Evolutionary conservation across 768 basidiomycete genomes (phyloP).

Genomic region (Trametes gibbosa): DNA sequence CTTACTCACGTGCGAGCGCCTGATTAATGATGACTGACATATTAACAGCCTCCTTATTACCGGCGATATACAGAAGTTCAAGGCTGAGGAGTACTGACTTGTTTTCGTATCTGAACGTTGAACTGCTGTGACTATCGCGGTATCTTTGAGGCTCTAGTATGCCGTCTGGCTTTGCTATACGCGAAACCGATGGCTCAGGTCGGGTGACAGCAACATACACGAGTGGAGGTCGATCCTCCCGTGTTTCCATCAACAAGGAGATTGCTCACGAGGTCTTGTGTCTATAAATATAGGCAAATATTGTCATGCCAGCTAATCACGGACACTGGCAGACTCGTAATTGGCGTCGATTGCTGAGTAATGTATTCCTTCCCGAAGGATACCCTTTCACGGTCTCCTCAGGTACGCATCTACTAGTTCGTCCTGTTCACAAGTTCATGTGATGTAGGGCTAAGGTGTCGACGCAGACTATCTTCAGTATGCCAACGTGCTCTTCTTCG

Average conservation of each 20-base stretch:
- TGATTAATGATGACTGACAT: too few relatives aligned
- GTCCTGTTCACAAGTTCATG: background rate
- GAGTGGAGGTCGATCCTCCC: background rate
- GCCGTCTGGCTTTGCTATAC: background rate
- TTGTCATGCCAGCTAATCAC: background rate
- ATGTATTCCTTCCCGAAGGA: constrained; percentile 60
- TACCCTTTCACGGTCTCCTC: constrained; percentile 61
- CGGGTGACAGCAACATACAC: constrained; percentile 11
- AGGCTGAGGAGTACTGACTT: too few relatives aligned
- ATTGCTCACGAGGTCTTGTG: background rate
- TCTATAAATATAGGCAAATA: background rate
- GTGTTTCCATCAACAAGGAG: background rate
- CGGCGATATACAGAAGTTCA: too few relatives aligned
- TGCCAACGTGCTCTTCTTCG: background rate
- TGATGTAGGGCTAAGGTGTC: background rate
- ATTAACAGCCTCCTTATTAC: too few relatives aligned
- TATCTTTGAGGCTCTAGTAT: too few relatives aligned
- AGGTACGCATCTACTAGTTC: constrained; percentile 35
- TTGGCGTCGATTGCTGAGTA: constrained; percentile 32
- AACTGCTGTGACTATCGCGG: too few relatives aligned
- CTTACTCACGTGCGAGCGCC: background rate
- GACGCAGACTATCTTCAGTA: constrained; percentile 19
- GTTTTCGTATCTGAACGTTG: too few relatives aligned
- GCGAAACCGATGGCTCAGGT: constrained; percentile 20
- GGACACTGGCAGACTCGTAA: background rate